phyloP scores from a whole-genome alignment of 768 basidiomycete genomes.

The Pisolithus tinctorius region DNA sequence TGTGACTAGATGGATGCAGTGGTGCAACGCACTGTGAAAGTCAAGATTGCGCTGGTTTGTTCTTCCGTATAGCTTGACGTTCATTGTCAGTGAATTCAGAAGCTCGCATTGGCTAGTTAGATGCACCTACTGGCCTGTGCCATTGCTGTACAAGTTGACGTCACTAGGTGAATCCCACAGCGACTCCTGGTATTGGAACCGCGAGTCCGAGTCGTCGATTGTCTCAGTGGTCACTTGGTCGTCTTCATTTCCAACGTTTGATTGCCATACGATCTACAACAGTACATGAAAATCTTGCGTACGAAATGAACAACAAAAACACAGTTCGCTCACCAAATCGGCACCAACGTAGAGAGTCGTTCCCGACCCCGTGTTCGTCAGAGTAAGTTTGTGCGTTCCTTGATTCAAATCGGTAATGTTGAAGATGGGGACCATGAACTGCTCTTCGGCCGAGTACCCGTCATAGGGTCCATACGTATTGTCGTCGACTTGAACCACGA shows the following conservation, averaged over 20 bases:
- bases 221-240: slow-evolving; percentile 14
- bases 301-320: not conserved
- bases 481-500: slow-evolving; percentile 36
- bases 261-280: slow-evolving; percentile 22
- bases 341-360: slow-evolving; percentile 32
- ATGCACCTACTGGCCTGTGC: slow-evolving; percentile 33
- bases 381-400: slow-evolving; percentile 29
- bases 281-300: not conserved
- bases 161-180: slow-evolving; percentile 30
- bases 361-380: slow-evolving; percentile 30
- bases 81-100: not conserved
- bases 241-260: slow-evolving; percentile 13
- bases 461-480: slow-evolving; percentile 18
- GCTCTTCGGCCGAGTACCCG: slow-evolving; percentile 19
- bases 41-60: slow-evolving; percentile 28
- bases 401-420: slow-evolving; percentile 25
- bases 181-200: slow-evolving; percentile 31
- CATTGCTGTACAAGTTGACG: slow-evolving; percentile 33
- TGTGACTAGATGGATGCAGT: not conserved
- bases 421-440: slow-evolving; percentile 40
- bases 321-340: slow-evolving; percentile 32
- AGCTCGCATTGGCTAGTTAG: not conserved
- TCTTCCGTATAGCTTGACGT: slow-evolving; percentile 27
- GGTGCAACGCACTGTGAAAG: slow-evolving; percentile 31
- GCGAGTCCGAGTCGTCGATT: slow-evolving; percentile 29